Percentiles rank a stretch among this genome's conserved stretches.
Evolutionary conservation across 331 rosid species (phyloP).

Genomic region (Arachis monticola): DNA sequence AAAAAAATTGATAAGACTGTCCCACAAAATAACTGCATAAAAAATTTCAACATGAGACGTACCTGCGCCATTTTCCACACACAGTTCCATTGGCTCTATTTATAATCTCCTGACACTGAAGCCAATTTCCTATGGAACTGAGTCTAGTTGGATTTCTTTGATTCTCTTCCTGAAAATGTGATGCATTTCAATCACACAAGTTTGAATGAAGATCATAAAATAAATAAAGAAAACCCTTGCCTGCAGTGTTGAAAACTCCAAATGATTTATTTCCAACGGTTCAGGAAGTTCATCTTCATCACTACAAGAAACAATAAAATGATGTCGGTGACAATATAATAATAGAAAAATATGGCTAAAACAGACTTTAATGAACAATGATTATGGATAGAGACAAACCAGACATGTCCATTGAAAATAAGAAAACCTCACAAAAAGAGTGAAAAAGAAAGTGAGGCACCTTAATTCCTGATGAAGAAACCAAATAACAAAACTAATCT

Average conservation of each 20-base stretch:
- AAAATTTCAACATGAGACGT: slow-evolving; percentile 7
- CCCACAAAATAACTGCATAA: slow-evolving; percentile 17
- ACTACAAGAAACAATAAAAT: slow-evolving; percentile 53
- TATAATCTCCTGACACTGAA: slow-evolving; percentile 75
- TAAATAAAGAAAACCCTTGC: slow-evolving; percentile 48
- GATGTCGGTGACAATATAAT: slow-evolving; percentile 29
- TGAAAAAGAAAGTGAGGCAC: no score
- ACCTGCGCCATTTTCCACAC: slow-evolving; percentile 99
- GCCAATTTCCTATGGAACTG: slow-evolving; percentile 79
- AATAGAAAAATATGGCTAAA: slow-evolving; percentile 31
- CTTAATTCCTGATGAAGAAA: no score
- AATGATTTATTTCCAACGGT: slow-evolving; percentile 55
- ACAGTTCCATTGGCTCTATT: slow-evolving; percentile 54
- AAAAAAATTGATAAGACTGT: not conserved
- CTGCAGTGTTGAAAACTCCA: slow-evolving; percentile 49
- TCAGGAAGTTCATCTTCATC: slow-evolving; percentile 55
- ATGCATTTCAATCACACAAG: slow-evolving; percentile 40
- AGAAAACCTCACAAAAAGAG: not conserved
- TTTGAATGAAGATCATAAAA: slow-evolving; percentile 32
- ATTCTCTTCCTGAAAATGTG: slow-evolving; percentile 57
- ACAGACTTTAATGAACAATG: slow-evolving; percentile 14
- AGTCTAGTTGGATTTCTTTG: slow-evolving; percentile 44
- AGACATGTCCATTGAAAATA: slow-evolving; percentile 17
- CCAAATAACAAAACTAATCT: no score
- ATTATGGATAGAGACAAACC: not conserved